Conservation (phyloP, 495 filamentous ascomycete species). For the Trichoderma orchidacearum region DNA sequence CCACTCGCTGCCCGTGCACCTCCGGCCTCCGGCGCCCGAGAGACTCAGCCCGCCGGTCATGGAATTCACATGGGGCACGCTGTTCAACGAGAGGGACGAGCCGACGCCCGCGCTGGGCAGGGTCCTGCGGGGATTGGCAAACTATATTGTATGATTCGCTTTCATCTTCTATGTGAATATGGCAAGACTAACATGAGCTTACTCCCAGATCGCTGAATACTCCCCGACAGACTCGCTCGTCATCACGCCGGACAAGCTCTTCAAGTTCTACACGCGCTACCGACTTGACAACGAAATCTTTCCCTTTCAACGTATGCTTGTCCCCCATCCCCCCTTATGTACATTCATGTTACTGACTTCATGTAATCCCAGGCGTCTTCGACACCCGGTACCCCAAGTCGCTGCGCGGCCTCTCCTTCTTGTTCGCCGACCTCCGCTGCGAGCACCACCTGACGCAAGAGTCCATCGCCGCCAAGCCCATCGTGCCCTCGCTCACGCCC, state of each 20-base stretch:
- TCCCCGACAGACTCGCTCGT: conserved; percentile 60
- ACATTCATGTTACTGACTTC: conserved; percentile 4
- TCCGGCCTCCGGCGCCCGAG: neutral
- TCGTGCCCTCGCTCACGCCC: conserved; percentile 66
- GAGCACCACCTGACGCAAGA: conserved; percentile 72
- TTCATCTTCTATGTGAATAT: neutral
- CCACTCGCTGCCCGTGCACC: neutral
- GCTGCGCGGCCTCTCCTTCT: conserved; percentile 34
- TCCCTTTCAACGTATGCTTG: conserved; percentile 12
- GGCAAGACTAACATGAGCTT: conserved; percentile 13
- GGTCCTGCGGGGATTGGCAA: conserved; percentile 63
- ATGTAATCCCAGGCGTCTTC: conserved; percentile 35
- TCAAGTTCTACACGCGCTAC: conserved; percentile 59
- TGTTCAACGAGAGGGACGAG: conserved; percentile 57
- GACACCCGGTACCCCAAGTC: conserved; percentile 12
- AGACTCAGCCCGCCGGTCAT: conserved; percentile 5
- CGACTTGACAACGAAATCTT: conserved; percentile 43
- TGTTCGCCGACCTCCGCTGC: conserved; percentile 65
- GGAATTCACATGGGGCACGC: conserved; percentile 54
- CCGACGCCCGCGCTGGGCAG: conserved; percentile 55
- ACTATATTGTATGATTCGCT: conserved; percentile 49
- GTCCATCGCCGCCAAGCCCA: conserved; percentile 42
- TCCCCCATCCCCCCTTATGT: conserved; percentile 8
- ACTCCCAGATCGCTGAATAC: conserved; percentile 61
- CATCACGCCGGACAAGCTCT: conserved; percentile 70